Conservation (phyloP, 2,329 filamentous ascomycete genomes). For the Ciborinia camelliae region DNA sequence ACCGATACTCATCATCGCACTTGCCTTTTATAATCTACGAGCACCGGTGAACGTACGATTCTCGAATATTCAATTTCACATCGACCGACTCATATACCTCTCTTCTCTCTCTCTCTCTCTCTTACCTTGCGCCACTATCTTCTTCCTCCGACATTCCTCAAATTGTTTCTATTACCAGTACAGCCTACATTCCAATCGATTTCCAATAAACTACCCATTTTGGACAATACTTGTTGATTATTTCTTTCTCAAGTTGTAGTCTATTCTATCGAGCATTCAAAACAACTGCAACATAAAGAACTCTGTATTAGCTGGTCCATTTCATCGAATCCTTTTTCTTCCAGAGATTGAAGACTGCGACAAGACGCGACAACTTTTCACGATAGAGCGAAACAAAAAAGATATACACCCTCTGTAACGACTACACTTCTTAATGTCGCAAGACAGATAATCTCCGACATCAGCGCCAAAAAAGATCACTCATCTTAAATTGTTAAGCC, state of each 20-base stretch:
- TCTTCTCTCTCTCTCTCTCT: too few species aligned
- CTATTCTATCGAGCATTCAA: constrained; percentile 49
- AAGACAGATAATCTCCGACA: constrained; percentile 17
- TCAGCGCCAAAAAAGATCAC: constrained; percentile 6
- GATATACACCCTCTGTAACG: constrained; percentile 16
- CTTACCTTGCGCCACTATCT: not conserved
- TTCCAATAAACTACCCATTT: constrained; percentile 14
- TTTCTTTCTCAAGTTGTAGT: constrained; percentile 11
- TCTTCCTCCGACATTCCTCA: constrained; percentile 6
- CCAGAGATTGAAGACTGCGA: not conserved
- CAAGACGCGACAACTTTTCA: constrained; percentile 2
- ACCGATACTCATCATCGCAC: not conserved
- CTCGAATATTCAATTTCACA: not conserved
- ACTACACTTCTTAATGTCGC: constrained; percentile 17
- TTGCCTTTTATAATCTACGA: not conserved
- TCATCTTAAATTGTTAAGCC: constrained; percentile 19
- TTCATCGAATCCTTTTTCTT: constrained; percentile 1
- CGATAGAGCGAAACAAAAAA: not conserved
- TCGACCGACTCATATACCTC: too few species aligned
- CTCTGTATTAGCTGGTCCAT: constrained; percentile 9
- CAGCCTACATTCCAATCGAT: constrained; percentile 17
- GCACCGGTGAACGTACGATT: not conserved
- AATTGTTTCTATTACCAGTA: constrained; percentile 10
- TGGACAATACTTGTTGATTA: constrained; percentile 16
- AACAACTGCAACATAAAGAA: constrained; percentile 12